Evolutionary conservation across 1,284 basidiomycete genomes (phyloP), one percentile per base, ranked within the genome.

Genomic region (Apiotrichum domesticum): DNA sequence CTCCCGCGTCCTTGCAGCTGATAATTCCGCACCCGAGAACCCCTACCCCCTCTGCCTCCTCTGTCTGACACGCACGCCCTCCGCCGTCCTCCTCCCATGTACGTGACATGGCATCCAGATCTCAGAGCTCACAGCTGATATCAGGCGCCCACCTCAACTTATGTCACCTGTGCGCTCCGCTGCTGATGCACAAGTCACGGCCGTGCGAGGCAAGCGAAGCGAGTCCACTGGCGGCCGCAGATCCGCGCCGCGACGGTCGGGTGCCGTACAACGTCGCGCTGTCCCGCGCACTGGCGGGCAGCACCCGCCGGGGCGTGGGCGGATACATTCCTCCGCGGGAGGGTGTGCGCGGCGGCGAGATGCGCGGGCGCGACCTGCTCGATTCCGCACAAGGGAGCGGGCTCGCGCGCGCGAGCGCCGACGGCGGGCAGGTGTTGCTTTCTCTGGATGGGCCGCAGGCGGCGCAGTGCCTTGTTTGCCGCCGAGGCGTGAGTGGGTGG

Each of bases 31-130:
- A 15, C 10, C 44, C 35, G 47, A 66, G 13, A 5, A 46, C 35
- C 68, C 66, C 15, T 64, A 52, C 46, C 66, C 69, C 1, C 53
- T 67, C 6, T 72, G 70, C 48, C 55, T 72, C 10, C 57, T 72
- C 5, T 72, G 70, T 59, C 57, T 70, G 14, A 48, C 58, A 4
- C 56, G 70, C 55, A 57, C 67, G 8, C 70, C 70, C 3, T 61
- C 64, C 9, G 70, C 70, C 1, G 69, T 72, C 0, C 54, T 72
- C 0, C 58, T 72, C 10, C 70, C 70, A 21, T 72, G 70, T 72
- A 39, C 37, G 37, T 39, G 8, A 39, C 7, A 46, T 50, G 41
- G 39, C 46, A 42, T 3, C 7, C 34, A 47, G 14, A 33, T 35
- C 3, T 39, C 37, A 8, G 37, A 7, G 37, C 13, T 8, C 13